Base-by-base conservation (phyloP, 2,329 filamentous ascomycete genomes). In the Torrubiellomyces zombiae region DNA sequence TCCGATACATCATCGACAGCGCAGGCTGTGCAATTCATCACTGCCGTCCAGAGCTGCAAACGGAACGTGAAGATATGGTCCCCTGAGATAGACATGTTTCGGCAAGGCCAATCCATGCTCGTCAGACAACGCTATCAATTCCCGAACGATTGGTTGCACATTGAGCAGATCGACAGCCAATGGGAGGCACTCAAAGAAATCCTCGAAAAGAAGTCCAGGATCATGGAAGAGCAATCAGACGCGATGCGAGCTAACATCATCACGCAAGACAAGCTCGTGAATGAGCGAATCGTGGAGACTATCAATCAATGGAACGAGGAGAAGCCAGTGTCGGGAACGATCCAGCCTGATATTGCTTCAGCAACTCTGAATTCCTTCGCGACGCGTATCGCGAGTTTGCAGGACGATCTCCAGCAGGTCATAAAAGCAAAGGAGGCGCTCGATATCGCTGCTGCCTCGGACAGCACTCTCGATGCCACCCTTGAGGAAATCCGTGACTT, bases 401-500 rank as follows among this genome's bases (percentile, higher is more conserved):
- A 86, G 42, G 75, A 75, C 20, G 85, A 98, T 44, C 79, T 78
- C 14, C 76, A 89, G 30, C 93, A 93, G 72, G 83, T 99, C 9
- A 76, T 80, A 5, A 93, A 83, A 49, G 91, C 91, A 3, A 98
- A 95, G 52, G 89, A 99, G 49, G 89, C 89, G 4, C 71, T 99
- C 20, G 83, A 93, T 44, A 66, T 99, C 20, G 79, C 86, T 4
- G 67, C 78, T 3, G 78, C 71, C 27, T 60, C 75, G 1, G 81
- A 93, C 38, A 79, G 77, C 25, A 73, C 76, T n/a, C 68, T 99
- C 13, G 63, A 69, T n/a, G 68, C 76, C 14, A 78, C 94, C 7
- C 62, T 95, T 10, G 86, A 95, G 47, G 89, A 99, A 53, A 83
- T 99, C 3, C 82, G 92, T 33, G 89, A 99, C 50, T 98, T 98